Base-by-base conservation (phyloP, 2,329 filamentous ascomycete species). In the Botryotinia calthae region DNA sequence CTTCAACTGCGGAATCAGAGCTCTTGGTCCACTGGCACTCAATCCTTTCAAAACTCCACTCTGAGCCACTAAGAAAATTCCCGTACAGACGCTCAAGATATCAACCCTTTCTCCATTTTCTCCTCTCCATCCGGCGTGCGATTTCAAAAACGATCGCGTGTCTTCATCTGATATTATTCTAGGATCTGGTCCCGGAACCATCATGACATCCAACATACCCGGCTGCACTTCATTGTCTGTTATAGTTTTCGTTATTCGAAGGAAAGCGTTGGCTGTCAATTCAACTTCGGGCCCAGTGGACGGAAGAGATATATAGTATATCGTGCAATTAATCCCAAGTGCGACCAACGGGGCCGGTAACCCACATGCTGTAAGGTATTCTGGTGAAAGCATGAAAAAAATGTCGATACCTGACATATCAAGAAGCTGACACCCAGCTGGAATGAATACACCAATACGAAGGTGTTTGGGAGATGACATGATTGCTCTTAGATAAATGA, bases 61-160 rank as follows among this genome's bases (percentile, higher is more conserved):
- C 28, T 82, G 82, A 25, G 82, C 86, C 71, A 86, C 86, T 20
- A 87, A 31, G 51, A 84, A 83, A 37, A 85, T 82, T 0, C 86
- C 86, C 5, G 86, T 86, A 79, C 86, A 88, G 16, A 88, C 82
- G 74, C 84, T 83, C 73, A 88, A 78, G 56, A 88, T 82, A 73
- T 88, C 86, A 20, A 84, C 84, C 8, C 76, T 81, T 7, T 79
- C 73, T 2, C 78, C 78, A 65, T 79, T 78, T 18, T 73, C 54
- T 8, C 74, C 73, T 51, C 56, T 66, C 73, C 73, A 76, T 12
- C 56, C 46, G 14, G 76, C 81, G 72, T 88, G 86, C 4, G 70
- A 77, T 12, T 79, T 78, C 62, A 88, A 76, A 82, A 86, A 88
- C 56, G 79, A 79, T n/a, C 83, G 74, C 1, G 79, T 81, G 0